Evolutionary conservation across 225 moss, liverwort and hornwort genomes (phyloP), one percentile per base, ranked within the genome.

Genomic region (Bryum argenteum): DNA sequence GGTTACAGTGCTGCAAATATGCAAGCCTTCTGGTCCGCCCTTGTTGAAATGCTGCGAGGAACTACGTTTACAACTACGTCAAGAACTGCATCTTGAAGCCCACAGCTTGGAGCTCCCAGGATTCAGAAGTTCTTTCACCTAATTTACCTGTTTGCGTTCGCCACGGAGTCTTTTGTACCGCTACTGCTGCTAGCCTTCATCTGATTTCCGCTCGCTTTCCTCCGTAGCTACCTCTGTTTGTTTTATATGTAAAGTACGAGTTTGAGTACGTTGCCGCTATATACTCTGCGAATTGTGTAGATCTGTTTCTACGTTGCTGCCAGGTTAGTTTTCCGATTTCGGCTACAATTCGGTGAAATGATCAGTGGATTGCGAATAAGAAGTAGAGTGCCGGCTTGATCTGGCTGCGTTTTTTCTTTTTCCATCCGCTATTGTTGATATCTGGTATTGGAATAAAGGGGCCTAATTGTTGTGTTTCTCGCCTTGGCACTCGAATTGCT

Each of bases 391-490:
- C 52, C 9, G 57, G 43, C 53, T n/a, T 58, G 0, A 69, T 13
- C 21, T 79, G 28, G 51, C 52, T 69, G 74, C 33, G 10, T 40
- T 38, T 16, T n/a, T 70, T 18, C 59, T 66, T 4, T 47, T 20
- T 39, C 54, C 24, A 42, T 24, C 18, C 28, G 38, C 16, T 19
- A 56, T 20, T 43, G 26, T 15, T 40, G 52, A 11, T 52, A 38
- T 68, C 4, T 63, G 52, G 37, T 37, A 12, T 17, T 72, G 39
- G 9, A 81, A 64, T 69, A 73, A 72, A 81, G 68, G 0, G 63
- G 43, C 37, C 11, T 38, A 57, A 0, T 19, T 51, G 12, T 54
- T 60, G 3, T 61, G 62, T 15, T 67, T n/a, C n/a, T n/a, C n/a
- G n/a, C n/a, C n/a, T 8, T 19, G 17, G 9, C 22, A 0, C 56